Evolutionary conservation across 192 early-diverging fungal genomes (phyloP), one percentile per base, ranked within the genome.

Genomic region (Diversispora eburnea): DNA sequence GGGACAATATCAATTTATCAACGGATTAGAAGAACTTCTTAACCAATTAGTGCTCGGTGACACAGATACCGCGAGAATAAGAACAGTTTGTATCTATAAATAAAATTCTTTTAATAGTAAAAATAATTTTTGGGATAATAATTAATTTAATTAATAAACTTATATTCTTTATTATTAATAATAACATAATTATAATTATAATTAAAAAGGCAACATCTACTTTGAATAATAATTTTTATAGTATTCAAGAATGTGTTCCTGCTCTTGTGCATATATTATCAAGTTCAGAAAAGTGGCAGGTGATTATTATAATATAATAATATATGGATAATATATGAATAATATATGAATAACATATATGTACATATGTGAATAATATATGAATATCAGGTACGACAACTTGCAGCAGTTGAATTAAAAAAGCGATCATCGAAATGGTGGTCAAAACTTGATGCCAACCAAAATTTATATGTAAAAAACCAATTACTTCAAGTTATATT

Each of bases 321-420:
- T 39, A 45, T 33, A 20, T 68, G 48, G 4, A 33, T 12, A 13
- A 52, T 33, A 6, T 49, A 25, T 54, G 33, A 22, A 10, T 4
- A 4, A 22, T 19, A 3, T 22, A 10, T 22, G 12, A 8, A 33
- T 33, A 3, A 39, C 25, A 19, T 7, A 19, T n/a, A n/a, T n/a
- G n/a, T n/a, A n/a, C n/a, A 22, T 19, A 3, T 22, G 0, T 22
- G 12, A 8, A 33, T 33, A 3, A 39, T 7, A 19, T 67, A 15
- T 54, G 67, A 15, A 25, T 42, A 25, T 41, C 70, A 82, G 80
- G 71, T 97, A 48, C 91, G 94, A 54, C 94, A 95, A 79, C 82
- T 97, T 58, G 90, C 93, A 42, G 89, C 93, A 4, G 94, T 97
- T 33, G 95, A 97, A 84, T 85, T 93, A 72, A 89, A 92, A 72